Base-by-base conservation (phyloP, 1,284 basidiomycete genomes). In the Testicularia cyperi region DNA sequence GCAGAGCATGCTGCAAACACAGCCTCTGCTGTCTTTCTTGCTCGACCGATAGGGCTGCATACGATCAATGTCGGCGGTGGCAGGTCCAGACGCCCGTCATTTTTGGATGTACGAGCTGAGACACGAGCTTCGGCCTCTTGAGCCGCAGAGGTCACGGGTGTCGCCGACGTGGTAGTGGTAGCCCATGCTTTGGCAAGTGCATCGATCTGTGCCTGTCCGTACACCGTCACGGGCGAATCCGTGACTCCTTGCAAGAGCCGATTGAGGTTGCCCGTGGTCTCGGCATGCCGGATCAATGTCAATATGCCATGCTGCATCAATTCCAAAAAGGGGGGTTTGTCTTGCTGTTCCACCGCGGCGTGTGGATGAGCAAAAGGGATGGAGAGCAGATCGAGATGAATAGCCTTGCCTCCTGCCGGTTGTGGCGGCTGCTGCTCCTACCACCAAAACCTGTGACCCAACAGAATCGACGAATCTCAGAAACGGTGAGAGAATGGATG, bases 261-360 rank as follows among this genome's bases (percentile, higher is more conserved):
- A 14, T 70, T 65, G 25, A 65, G 56, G 44, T 74, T 74, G n/a
- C 64, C 72, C 4, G 53, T 60, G 2, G 72, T 71, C 38, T 74
- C 57, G 12, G 46, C 66, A 44, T 74, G 72, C 6, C 72, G 64
- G n/a, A 71, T 52, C 7, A 74, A 51, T 3, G 68, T 70, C 13
- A 74, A 40, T 18, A 56, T 52, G 15, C 46, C 57, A 60, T 60
- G 41, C 38, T 45, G 44, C 55, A 57, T 49, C n/a, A n/a, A n/a
- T n/a, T n/a, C n/a, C n/a, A n/a, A n/a, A n/a, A n/a, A n/a, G n/a
- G n/a, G n/a, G n/a, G n/a, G n/a, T n/a, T n/a, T n/a, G n/a, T n/a
- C n/a, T n/a, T n/a, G n/a, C n/a, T n/a, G n/a, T n/a, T n/a, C n/a
- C n/a, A n/a, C n/a, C n/a, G n/a, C n/a, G n/a, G n/a, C n/a, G n/a